These are phyloP conservation scores for Leptoxyphium fumago DNA, from an alignment of 2,329 filamentous ascomycete genomes.

Conservation along the genomic window DNA sequence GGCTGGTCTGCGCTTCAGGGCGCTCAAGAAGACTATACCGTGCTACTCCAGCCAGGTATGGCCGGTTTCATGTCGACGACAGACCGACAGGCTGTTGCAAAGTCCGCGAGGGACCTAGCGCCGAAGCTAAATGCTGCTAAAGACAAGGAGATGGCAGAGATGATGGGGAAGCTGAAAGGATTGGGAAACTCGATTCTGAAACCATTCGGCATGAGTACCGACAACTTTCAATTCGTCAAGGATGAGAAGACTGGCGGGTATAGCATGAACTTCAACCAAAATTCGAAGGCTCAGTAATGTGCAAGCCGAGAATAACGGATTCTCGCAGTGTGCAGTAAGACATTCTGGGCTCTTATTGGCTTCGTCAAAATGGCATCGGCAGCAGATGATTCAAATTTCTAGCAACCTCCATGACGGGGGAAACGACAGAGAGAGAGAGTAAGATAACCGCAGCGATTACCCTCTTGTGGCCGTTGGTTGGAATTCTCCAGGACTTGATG, in stretches of 20 bases:
- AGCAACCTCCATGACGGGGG: no score
- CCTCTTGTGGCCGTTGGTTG: no score
- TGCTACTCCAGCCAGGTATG: conserved; percentile 32
- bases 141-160: conserved; percentile 80
- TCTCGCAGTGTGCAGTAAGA: no score
- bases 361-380: no score
- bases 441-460: no score
- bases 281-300: conserved; percentile 4
- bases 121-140: conserved; percentile 59
- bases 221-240: conserved; percentile 89
- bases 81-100: conserved; percentile 53
- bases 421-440: no score
- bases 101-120: conserved; percentile 52
- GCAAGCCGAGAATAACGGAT: no score
- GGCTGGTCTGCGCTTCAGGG: conserved; percentile 70
- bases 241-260: conserved; percentile 84
- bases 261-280: conserved; percentile 71
- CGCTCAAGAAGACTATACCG: conserved; percentile 67
- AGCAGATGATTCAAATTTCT: no score
- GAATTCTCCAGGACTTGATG: no score
- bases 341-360: no score
- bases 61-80: conserved; percentile 47
- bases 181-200: conserved; percentile 84
- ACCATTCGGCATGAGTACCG: conserved; percentile 84
- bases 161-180: conserved; percentile 93